These are phyloP conservation scores for Aspergillus sp. DNA, from an alignment of 2,329 filamentous ascomycete species.

Conservation along the genomic window DNA sequence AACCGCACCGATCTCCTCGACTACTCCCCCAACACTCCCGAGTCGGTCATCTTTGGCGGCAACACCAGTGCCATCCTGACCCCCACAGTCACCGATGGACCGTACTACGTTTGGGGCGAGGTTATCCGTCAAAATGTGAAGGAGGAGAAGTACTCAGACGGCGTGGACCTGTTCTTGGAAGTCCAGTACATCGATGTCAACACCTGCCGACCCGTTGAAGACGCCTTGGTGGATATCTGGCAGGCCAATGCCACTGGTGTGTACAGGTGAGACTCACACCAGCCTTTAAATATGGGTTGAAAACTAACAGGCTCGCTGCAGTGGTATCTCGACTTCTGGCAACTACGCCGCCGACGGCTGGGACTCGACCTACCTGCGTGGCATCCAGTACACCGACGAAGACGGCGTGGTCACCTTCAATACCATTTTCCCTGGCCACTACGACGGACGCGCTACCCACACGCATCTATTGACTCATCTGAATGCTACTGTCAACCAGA, in stretches of 20 bases:
- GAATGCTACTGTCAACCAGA: slow-evolving; percentile 35
- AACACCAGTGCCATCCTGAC: slow-evolving; percentile 46
- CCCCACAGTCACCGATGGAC: slow-evolving; percentile 44
- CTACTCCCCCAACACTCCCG: slow-evolving; percentile 24
- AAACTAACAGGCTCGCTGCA: slow-evolving; percentile 12
- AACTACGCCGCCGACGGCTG: slow-evolving; percentile 29
- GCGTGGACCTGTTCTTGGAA: slow-evolving; percentile 45
- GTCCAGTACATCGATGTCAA: slow-evolving; percentile 48
- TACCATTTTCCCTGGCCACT: slow-evolving; percentile 49
- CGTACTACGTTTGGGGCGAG: slow-evolving; percentile 47
- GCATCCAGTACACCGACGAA: slow-evolving; percentile 45
- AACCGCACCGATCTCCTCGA: slow-evolving; percentile 34
- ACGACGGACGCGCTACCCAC: slow-evolving; percentile 47
- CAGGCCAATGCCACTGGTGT: slow-evolving; percentile 47
- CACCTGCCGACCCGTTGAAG: slow-evolving; percentile 41
- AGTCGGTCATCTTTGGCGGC: slow-evolving; percentile 35
- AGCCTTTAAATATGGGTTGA: background rate
- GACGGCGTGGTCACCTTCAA: slow-evolving; percentile 51
- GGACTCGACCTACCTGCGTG: slow-evolving; percentile 48
- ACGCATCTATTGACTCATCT: slow-evolving; percentile 50
- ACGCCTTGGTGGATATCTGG: slow-evolving; percentile 46
- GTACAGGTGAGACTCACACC: slow-evolving; percentile 32
- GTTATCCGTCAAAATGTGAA: slow-evolving; percentile 41
- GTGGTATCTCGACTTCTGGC: slow-evolving; percentile 25
- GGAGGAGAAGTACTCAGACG: slow-evolving; percentile 36